These are phyloP conservation scores for Phylloporus rhodoxanthus DNA, from an alignment of 768 basidiomycete species.

Conservation along the genomic window DNA sequence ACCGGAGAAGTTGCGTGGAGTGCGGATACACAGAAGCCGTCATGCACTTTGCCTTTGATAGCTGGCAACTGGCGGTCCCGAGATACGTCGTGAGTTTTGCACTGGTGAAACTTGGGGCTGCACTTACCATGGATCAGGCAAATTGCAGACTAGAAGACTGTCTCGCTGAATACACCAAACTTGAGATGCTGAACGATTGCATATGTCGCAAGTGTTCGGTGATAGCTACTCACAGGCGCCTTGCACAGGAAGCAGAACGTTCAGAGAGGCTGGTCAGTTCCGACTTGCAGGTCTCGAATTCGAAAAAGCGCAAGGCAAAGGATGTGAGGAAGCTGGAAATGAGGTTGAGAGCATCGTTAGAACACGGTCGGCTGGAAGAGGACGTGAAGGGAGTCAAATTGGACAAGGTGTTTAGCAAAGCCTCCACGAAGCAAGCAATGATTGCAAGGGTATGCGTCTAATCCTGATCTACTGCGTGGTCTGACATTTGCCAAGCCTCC, in stretches of 20 bases:
- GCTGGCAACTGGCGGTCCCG: constrained; percentile 74
- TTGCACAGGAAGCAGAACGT: constrained; percentile 56
- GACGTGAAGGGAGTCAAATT: constrained; percentile 76
- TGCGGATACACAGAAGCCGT: constrained; percentile 95
- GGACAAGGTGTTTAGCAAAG: constrained; percentile 67
- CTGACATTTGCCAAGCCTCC: constrained; percentile 57
- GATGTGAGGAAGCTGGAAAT: constrained; percentile 64
- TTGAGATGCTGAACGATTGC: constrained; percentile 87
- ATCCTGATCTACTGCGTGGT: background rate
- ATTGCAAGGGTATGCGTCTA: constrained; percentile 60
- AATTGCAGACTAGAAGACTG: constrained; percentile 75
- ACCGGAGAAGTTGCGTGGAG: constrained; percentile 77
- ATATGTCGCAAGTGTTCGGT: constrained; percentile 90
- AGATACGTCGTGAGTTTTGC: constrained; percentile 47
- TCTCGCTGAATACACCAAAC: constrained; percentile 79
- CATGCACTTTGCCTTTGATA: constrained; percentile 86
- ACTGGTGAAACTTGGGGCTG: background rate
- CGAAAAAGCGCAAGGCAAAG: constrained; percentile 71
- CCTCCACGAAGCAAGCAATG: constrained; percentile 89
- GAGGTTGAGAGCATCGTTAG: constrained; percentile 56
- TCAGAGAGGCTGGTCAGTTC: constrained; percentile 37
- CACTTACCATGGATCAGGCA: constrained; percentile 35
- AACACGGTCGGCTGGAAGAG: constrained; percentile 76
- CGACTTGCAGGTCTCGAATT: constrained; percentile 46
- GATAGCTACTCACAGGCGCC: constrained; percentile 62